Base-by-base conservation (phyloP, 257 asterid genomes). In the Ballota nigra region DNA sequence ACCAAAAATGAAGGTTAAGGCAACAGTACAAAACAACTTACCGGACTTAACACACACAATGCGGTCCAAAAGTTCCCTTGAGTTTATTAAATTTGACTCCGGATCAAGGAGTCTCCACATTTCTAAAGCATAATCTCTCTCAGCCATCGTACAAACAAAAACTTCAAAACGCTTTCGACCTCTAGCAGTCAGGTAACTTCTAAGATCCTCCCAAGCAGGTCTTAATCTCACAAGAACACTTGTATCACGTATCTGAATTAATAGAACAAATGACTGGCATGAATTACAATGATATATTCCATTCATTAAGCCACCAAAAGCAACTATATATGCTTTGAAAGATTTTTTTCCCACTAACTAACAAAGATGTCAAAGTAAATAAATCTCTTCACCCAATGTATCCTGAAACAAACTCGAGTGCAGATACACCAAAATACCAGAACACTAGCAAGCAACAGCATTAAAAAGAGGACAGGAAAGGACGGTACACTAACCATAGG, bases 21-120 rank as follows among this genome's bases (percentile, higher is more conserved):
- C 40, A 13, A 56, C 36, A 60, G 69, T 18, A 69, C 53, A 55
- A 49, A 38, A 71, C 66, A 74, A 62, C 86, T 80, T 78, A 92
- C 98, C 97, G 76, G 98, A 84, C 79, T 91, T 94, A 75, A 94
- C 98, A 58, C 97, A 94, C 43, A 88, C 96, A 77, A 94, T 88
- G 26, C 97, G 98, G 63, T 88, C 86, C 86, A 89, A 78, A 66
- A 89, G 86, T 81, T 89, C 92, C 79, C 81, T 85, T 10, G 84
- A 74, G 82, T 78, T 79, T 75, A 94, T 91, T 86, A 94, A 85
- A 79, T 86, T 91, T 58, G 96, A 94, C 45, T 88, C 97, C 18
- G 98, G 97, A 77, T 94, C 98, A 72, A 94, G 97, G 78, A 94
- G 97, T 80, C 98, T 89, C 98, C 98, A 94, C 98, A 94, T 94